These are phyloP conservation scores for Epichloe gansuensis DNA, from an alignment of 2,329 filamentous ascomycete genomes.

Conservation along the genomic window DNA sequence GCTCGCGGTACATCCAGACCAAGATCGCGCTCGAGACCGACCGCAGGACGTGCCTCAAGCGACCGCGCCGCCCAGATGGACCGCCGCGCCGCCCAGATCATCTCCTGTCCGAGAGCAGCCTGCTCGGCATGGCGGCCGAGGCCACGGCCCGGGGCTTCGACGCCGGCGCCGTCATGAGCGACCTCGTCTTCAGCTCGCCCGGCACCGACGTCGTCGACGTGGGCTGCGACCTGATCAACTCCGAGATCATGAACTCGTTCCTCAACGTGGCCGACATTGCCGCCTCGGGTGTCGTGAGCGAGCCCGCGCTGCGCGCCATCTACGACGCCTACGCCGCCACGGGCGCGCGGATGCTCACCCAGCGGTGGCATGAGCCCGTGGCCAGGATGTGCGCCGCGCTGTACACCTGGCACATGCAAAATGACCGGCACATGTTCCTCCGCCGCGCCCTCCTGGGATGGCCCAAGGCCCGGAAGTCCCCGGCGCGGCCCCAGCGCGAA, in stretches of 20 bases:
- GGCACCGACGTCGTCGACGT: slow-evolving; percentile 13
- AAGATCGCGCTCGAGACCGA: slow-evolving; percentile 10
- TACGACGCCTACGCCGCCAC: slow-evolving; percentile 12
- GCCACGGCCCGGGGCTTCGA: slow-evolving; percentile 11
- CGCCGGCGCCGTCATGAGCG: slow-evolving; percentile 10
- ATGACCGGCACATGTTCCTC: slow-evolving; percentile 20
- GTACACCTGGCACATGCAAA: slow-evolving; percentile 21
- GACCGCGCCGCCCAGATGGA: slow-evolving; percentile 5
- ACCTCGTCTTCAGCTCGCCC: slow-evolving; percentile 12
- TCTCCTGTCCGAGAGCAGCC: slow-evolving; percentile 12
- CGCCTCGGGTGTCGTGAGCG: slow-evolving; percentile 10
- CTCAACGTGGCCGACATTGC: slow-evolving; percentile 11
- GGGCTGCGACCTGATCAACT: slow-evolving; percentile 11
- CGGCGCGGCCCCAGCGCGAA: slow-evolving; percentile 13
- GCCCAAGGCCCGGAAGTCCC: slow-evolving; percentile 16
- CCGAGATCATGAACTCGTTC: slow-evolving; percentile 13
- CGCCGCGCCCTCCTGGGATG: slow-evolving; percentile 19
- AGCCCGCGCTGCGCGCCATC: slow-evolving; percentile 9
- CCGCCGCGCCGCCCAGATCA: slow-evolving; percentile 8
- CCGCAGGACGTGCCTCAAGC: not conserved
- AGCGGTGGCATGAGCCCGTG: slow-evolving; percentile 20
- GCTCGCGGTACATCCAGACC: slow-evolving; percentile 10
- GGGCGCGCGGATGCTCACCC: slow-evolving; percentile 17
- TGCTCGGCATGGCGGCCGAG: slow-evolving; percentile 12
- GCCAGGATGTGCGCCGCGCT: slow-evolving; percentile 19